Evolutionary conservation across 139 green algal genomes (phyloP), one percentile per base, ranked within the genome.

Genomic region (Nannochloris sp.): DNA sequence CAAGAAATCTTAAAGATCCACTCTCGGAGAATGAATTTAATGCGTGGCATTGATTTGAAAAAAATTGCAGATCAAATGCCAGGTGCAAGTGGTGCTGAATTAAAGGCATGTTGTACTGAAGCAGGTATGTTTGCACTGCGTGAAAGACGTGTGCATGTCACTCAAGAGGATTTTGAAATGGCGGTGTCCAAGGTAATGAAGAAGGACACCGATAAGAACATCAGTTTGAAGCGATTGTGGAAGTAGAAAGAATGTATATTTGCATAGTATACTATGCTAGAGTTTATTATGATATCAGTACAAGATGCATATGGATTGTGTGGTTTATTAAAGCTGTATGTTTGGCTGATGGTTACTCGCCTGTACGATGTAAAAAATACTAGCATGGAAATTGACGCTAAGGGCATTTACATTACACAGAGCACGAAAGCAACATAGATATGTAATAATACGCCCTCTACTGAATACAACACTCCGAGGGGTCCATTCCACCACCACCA

Each of bases 161-260:
- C 94, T 14, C 85, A 92, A 70, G 95, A 99, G 70, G 95, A 99
- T 72, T 99, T 99, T 78, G 95, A 99, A 77, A 99, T 99, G 95
- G 89, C 94, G 7, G 94, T 97, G 31, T 77, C 81, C 27, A 99
- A 99, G 88, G 94, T 92, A 6, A 96, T 97, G 89, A 90, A 92
- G 75, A 95, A 95, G 86, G 93, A 98, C 72, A 81, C 55, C 10
- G 85, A 97, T 45, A 92, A 96, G 75, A 96, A 97, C 77, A 92
- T 95, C 74, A 87, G 68, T 27, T 61, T 98, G 31, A 93, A 89
- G 79, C 98, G 98, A 81, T 81, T 99, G n/a, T 98, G 84, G 81
- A 96, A 95, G 80, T 97, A 81, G 66, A 36, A 9, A n/a, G n/a
- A n/a, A n/a, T n/a, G n/a, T n/a, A n/a, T n/a, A n/a, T n/a, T n/a